These are phyloP conservation scores for Chalaropsis ovoidea DNA, from an alignment of 2,329 filamentous ascomycete species.

Conservation along the genomic window DNA sequence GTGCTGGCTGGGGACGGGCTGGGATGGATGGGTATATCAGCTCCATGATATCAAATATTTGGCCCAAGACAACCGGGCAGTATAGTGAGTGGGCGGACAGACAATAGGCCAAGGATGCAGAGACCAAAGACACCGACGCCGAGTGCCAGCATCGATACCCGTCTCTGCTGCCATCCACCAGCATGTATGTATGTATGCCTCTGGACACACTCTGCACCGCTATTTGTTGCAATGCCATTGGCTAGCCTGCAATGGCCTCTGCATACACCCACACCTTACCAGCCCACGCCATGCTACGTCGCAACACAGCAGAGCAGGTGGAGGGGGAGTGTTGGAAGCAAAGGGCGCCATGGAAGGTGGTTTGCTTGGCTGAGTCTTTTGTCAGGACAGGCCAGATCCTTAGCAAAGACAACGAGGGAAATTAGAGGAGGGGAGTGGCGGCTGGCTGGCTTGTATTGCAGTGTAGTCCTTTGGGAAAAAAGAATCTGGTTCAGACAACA, in stretches of 20 bases:
- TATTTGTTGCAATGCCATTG: slow-evolving; percentile 1
- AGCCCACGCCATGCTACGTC: not conserved
- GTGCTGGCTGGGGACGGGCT: not conserved
- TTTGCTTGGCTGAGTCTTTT: not conserved
- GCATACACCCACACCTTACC: not conserved
- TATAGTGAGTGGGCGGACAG: not conserved
- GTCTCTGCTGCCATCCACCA: not conserved
- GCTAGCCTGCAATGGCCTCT: not conserved
- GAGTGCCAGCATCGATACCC: not conserved
- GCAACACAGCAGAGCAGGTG: not conserved
- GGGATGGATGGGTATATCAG: not conserved
- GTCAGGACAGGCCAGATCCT: not conserved
- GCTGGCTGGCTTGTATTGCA: not conserved
- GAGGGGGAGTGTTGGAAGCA: not conserved
- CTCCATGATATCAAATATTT: not conserved
- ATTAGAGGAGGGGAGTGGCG: not conserved
- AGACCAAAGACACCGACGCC: not conserved
- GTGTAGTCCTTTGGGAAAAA: no score
- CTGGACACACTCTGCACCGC: not conserved
- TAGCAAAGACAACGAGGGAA: not conserved
- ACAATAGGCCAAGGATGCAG: not conserved
- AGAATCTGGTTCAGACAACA: not conserved
- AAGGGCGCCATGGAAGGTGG: not conserved
- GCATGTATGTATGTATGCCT: no score
- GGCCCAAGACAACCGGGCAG: not conserved